Evolutionary conservation across 176 grass and related monocot species (phyloP).

Genomic region (Panicum miliaceum): DNA sequence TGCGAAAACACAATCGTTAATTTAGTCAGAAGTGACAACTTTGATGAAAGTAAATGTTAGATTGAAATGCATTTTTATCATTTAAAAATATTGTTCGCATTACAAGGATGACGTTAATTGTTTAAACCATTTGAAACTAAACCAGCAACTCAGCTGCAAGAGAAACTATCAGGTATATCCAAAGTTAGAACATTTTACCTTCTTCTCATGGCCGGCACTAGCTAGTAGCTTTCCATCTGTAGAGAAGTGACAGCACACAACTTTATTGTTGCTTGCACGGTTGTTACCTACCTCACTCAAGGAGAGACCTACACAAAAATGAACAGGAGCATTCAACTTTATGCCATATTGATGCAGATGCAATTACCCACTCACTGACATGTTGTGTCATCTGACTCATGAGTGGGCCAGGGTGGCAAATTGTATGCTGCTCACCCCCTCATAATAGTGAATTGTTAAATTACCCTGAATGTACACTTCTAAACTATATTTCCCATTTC

Average conservation of each 20-base stretch:
- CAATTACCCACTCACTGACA: neutral
- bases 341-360: neutral
- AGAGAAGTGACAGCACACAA: conserved; percentile 84
- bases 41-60: conserved; percentile 21
- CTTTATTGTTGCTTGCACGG: conserved; percentile 70
- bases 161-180: conserved; percentile 27
- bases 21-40: conserved; percentile 2
- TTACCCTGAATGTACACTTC: conserved; percentile 19
- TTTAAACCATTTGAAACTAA: conserved; percentile 25
- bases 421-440: neutral
- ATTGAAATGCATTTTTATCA: neutral
- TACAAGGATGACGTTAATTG: neutral
- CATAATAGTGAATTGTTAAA: neutral
- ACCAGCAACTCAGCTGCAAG: conserved; percentile 3
- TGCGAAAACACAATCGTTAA: neutral
- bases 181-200: conserved; percentile 49
- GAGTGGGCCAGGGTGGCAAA: neutral
- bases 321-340: neutral
- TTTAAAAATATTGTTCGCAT: neutral
- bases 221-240: conserved; percentile 79
- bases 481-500: conserved; percentile 23
- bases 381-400: neutral
- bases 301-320: conserved; percentile 63
- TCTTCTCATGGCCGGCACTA: conserved; percentile 86
- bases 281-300: conserved; percentile 70